Evolutionary conservation across 768 basidiomycete genomes (phyloP), one percentile per base, ranked within the genome.

Genomic region (Mycena indigotica): DNA sequence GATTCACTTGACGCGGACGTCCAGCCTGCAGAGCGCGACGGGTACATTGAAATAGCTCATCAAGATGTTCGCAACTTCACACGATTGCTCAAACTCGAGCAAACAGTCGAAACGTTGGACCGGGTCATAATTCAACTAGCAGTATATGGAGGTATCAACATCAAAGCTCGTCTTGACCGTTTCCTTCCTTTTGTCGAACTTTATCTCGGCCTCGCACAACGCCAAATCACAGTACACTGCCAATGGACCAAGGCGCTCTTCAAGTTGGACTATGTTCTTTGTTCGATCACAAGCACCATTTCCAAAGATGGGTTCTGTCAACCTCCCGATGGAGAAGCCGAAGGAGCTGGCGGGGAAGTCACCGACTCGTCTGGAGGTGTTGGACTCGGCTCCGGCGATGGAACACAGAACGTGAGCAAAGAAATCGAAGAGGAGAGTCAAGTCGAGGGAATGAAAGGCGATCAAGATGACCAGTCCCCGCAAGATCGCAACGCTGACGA

Each of bases 341-440:
- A 74, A 17, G 82, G 73, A 1, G 76, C 75, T 4, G 79, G 72
- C 2, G 82, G 80, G 3, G 84, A 79, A 19, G 75, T 78, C 16
- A 70, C 75, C 8, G 77, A 79, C n/a, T 73, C 76, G 23, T 77
- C 79, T 5, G 91, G 81, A 30, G 96, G 96, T 4, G 84, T 89
- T 2, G 97, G 97, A 3, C 74, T 99, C 51, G 97, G 97, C 2
- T 86, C 91, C 63, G 97, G 97, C 1, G 77, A 82, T 2, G 97
- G 97, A 0, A 76, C 78, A 28, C 84, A 96, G 69, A 89, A 98
- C 66, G 89, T 95, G 55, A 94, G 91, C 77, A 89, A 94, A 66
- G 91, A 98, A 68, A 95, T 98, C 52, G 88, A 95, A 67, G 95
- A 98, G 55, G 95, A 98, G 73, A 89, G 91, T 66, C 96, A 99